Base-by-base conservation (phyloP, 2,329 filamentous ascomycete species). In the Neonectria hederae region DNA sequence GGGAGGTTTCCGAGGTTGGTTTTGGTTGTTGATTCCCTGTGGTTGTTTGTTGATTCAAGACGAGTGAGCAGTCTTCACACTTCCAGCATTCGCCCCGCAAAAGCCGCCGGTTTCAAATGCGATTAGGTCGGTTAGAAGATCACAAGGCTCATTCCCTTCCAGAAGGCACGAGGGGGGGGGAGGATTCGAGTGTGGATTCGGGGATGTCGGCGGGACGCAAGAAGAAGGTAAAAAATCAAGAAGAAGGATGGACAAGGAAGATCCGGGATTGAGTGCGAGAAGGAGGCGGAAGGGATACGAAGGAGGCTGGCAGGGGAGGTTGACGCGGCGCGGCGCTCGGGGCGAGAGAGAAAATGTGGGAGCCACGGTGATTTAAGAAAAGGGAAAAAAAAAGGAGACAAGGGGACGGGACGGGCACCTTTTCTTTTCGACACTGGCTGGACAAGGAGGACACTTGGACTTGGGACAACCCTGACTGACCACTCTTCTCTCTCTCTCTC, bases 41-140 rank as follows among this genome's bases (percentile, higher is more conserved):
- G 32, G 17, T 35, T 11, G 13, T 17, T 17, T 35, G 32, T n/a
- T 28, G 65, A 26, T 54, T 24, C 14, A 19, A 26, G 13, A 54
- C 40, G 67, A 65, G 57, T 56, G 62, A 63, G 60, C 38, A 42
- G 38, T 30, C 48, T 32, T 30, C 26, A 26, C 26, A 26, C 26
- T 49, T 71, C 68, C 62, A 42, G 59, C 70, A 63, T 70, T 68
- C 66, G 59, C 68, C 62, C 58, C 45, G 60, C 60, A 62, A 42
- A 48, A 43, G 51, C 32, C 40, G 40, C 48, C 48, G 48, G 48
- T 51, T 32, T 51, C 48, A 28, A 51, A 32, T 14, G 28, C 26
- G 48, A 51, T 32, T 51, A 51, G 48, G n/a, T 32, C 13, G 28
- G 46, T 28, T 10, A 21, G 9, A 14, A 30, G 48, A 51, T 32